Evolutionary conservation across 1,284 basidiomycete species (phyloP), one percentile per base, ranked within the genome.

Genomic region (Apiotrichum mycotoxinovorans): DNA sequence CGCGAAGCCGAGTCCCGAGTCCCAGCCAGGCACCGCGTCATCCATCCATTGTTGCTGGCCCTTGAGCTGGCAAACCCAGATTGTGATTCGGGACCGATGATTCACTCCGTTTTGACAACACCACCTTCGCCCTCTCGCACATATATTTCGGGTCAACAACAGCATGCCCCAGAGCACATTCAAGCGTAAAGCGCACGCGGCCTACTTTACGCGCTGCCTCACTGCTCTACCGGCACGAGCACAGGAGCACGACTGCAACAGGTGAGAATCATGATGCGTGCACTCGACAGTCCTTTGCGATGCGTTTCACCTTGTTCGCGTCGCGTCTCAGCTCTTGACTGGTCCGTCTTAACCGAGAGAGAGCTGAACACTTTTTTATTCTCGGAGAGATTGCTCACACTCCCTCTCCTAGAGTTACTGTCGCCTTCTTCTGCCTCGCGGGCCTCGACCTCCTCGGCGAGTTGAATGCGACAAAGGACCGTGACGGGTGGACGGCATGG

Each of bases 401-500:
- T 38, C 17, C 18, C 42, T 14, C 23, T 22, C 3, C 30, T 64
- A 92, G 91, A 64, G 79, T 92, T 64, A 89, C 88, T 2, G 70
- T 92, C 44, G 84, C 81, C n/a, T 94, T 89, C 78, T 94, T 94
- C 70, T 89, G 87, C 64, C 78, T 94, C 17, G 87, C 88, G 1
- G 83, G 84, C 0, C 76, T 94, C 27, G 91, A 92, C 68, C 76
- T 94, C 18, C 80, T 90, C 9, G 84, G 82, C 11, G 70, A 80
- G 0, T 67, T 89, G 4, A 82, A 82, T 58, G 80, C 80, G 4
- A 69, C 79, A 11, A 66, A 70, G 8, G 84, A 89, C 56, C 82
- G 83, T n/a, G 75, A 81, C 35, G 73, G 70, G 4, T 93, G 89
- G 88, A 80, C 78, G 54, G 80, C 84, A 52, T 96, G 93, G 92